These are phyloP conservation scores for Groenewaldozyma sp. DNA, from an alignment of 1,139 yeast genomes.

Conservation along the genomic window DNA sequence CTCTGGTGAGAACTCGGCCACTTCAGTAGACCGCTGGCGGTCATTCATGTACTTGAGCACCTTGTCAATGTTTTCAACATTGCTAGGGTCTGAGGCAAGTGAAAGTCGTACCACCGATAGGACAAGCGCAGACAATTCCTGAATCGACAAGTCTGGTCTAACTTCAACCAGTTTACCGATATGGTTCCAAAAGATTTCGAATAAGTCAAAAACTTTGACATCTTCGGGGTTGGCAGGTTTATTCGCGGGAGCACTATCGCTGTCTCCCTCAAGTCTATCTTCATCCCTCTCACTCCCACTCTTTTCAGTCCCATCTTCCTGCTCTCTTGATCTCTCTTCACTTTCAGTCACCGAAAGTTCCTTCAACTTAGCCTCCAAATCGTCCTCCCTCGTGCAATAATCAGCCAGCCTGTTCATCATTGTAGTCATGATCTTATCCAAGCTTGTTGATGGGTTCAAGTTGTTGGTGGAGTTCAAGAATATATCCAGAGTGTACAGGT, in stretches of 20 bases:
- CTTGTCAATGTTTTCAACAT: slow-evolving; percentile 50
- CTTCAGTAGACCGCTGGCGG: slow-evolving; percentile 28
- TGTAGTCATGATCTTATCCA: slow-evolving; percentile 57
- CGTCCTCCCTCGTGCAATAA: slow-evolving; percentile 34
- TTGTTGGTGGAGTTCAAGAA: slow-evolving; percentile 59
- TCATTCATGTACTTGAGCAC: slow-evolving; percentile 50
- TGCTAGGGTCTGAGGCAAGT: slow-evolving; percentile 56
- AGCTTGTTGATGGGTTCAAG: slow-evolving; percentile 60
- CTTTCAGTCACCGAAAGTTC: not conserved
- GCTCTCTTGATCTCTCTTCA: slow-evolving; percentile 1
- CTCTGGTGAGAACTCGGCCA: slow-evolving; percentile 23
- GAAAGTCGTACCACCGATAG: slow-evolving; percentile 58
- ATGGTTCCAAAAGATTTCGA: slow-evolving; percentile 58
- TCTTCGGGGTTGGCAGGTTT: not conserved
- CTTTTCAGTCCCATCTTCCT: slow-evolving; percentile 7
- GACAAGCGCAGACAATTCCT: slow-evolving; percentile 56
- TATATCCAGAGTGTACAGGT: slow-evolving; percentile 59
- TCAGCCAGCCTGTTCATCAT: slow-evolving; percentile 67
- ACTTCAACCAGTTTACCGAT: slow-evolving; percentile 43
- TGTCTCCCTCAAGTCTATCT: slow-evolving; percentile 11
- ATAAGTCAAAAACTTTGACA: slow-evolving; percentile 29
- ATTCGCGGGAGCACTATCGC: slow-evolving; percentile 5
- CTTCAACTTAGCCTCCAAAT: slow-evolving; percentile 4
- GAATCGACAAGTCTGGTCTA: slow-evolving; percentile 55
- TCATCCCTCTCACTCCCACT: slow-evolving; percentile 11